Conservation (phyloP, 2,329 filamentous ascomycete genomes). For the Epichloe sylvatica region DNA sequence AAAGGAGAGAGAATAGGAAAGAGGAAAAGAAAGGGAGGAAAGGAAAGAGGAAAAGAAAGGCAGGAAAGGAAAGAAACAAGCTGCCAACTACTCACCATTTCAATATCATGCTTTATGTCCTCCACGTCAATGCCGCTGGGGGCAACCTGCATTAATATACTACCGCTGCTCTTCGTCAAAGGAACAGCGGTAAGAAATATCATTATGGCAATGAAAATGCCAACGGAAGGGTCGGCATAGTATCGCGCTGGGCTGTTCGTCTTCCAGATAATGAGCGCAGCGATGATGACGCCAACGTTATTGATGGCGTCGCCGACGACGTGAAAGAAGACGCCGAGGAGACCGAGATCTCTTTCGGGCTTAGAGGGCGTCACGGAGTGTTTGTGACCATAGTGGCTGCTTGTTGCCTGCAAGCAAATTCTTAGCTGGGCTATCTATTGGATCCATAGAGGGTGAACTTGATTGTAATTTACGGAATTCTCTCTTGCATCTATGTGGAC, state of each 20-base stretch:
- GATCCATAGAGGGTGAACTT: not conserved
- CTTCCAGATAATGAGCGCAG: conserved; percentile 56
- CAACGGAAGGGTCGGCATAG: conserved; percentile 59
- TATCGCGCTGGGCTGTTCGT: conserved; percentile 41
- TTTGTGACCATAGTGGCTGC: conserved; percentile 33
- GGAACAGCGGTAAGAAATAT: conserved; percentile 52
- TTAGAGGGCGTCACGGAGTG: conserved; percentile 23
- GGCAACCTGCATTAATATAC: conserved; percentile 54
- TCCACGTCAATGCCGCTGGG: conserved; percentile 44
- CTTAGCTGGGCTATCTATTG: not conserved
- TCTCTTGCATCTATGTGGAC: not conserved
- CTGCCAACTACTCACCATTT: conserved; percentile 31
- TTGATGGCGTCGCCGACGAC: conserved; percentile 61
- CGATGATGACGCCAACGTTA: conserved; percentile 61
- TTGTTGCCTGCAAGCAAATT: not conserved
- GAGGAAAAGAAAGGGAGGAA: too few species aligned
- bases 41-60: too few species aligned
- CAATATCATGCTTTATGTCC: conserved; percentile 55
- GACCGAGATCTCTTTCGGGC: conserved; percentile 47
- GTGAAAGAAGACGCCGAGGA: conserved; percentile 57
- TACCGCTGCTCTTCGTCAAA: conserved; percentile 46
- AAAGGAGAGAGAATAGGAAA: too few species aligned
- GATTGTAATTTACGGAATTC: not conserved
- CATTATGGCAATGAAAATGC: conserved; percentile 58
- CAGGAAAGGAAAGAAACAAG: too few species aligned